These are phyloP conservation scores for Nasturtium officinale DNA, from an alignment of 345 rosid species.

Conservation along the genomic window DNA sequence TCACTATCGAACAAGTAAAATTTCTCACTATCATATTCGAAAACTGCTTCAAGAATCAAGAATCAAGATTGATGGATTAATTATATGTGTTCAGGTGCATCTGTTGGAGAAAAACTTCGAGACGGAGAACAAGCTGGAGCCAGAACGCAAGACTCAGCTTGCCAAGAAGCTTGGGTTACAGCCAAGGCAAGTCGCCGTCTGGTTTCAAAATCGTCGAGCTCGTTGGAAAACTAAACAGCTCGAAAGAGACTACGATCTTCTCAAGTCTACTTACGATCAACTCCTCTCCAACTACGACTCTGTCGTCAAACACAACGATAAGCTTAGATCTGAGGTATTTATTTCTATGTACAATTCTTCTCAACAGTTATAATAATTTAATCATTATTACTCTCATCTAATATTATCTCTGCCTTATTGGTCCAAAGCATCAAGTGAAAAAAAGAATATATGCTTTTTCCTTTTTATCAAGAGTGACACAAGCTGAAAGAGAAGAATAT, in stretches of 20 bases:
- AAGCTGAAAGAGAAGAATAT: background rate
- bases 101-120: slow-evolving; percentile 92
- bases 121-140: slow-evolving; percentile 96
- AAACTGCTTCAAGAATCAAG: background rate
- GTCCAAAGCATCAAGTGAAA: slow-evolving; percentile 34
- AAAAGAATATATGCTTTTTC: slow-evolving; percentile 25
- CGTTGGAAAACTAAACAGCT: slow-evolving; percentile 96
- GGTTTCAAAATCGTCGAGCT: slow-evolving; percentile 99
- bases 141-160: slow-evolving; percentile 76
- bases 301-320: slow-evolving; percentile 57
- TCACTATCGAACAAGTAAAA: slow-evolving; percentile 69
- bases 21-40: background rate
- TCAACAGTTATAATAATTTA: background rate
- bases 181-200: slow-evolving; percentile 93
- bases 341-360: background rate
- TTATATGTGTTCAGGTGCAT: slow-evolving; percentile 49
- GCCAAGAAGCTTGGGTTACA: slow-evolving; percentile 90
- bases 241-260: slow-evolving; percentile 78
- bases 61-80: background rate
- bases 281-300: slow-evolving; percentile 65
- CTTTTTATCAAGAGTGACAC: background rate
- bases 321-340: slow-evolving; percentile 77
- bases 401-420: background rate
- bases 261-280: slow-evolving; percentile 78
- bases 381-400: background rate